These are phyloP conservation scores for Besnoitia besnoiti DNA, from an alignment of 169 alveolate species.

Conservation along the genomic window DNA sequence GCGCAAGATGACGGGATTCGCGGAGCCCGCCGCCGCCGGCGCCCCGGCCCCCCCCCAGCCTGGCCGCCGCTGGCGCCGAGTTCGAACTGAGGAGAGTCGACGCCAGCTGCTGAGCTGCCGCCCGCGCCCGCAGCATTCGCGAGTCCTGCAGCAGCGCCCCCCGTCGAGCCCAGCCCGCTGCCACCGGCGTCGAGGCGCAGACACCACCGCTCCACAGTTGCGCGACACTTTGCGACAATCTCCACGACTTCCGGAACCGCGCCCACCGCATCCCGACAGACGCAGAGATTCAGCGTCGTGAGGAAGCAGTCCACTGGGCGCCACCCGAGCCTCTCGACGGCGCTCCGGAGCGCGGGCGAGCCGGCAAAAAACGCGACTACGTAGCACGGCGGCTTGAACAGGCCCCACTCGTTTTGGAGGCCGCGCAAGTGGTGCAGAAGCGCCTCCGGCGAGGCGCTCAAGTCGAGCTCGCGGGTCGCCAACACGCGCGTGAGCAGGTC, in stretches of 20 bases:
- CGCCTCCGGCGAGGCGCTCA: background rate
- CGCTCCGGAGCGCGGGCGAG: background rate
- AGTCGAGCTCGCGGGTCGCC: slow-evolving; percentile 17
- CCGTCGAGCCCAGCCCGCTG: no score
- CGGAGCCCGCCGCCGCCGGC: no score
- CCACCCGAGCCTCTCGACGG: background rate
- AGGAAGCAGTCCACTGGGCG: background rate
- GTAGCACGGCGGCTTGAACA: background rate
- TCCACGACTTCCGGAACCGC: background rate
- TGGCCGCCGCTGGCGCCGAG: no score
- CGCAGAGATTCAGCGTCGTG: background rate
- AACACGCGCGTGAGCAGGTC: background rate
- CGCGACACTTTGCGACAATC: background rate
- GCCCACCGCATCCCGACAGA: background rate
- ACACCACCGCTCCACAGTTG: background rate
- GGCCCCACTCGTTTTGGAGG: background rate
- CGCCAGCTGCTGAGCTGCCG: no score
- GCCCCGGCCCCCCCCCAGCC: background rate
- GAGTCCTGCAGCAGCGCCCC: no score
- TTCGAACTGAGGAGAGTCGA: no score
- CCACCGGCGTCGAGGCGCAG: background rate
- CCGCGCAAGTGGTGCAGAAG: background rate
- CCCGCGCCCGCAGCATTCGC: no score
- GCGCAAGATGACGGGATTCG: no score
- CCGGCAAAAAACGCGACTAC: background rate